Evolutionary conservation across 257 asterid species (phyloP).

Genomic region (Catharanthus roseus): DNA sequence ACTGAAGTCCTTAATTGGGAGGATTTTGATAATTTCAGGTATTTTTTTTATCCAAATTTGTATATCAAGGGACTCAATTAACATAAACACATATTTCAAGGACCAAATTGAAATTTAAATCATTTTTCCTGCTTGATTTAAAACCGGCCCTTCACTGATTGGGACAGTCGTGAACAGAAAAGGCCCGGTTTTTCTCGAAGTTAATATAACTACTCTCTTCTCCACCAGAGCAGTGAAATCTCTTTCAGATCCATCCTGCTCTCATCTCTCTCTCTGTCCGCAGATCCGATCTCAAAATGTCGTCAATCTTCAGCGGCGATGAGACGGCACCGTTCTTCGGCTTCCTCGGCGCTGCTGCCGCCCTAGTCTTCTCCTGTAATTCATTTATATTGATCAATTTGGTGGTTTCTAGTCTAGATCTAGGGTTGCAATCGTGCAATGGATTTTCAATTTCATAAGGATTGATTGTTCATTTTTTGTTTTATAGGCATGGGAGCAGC

Average conservation of each 20-base stretch:
- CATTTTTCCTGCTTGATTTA: neutral
- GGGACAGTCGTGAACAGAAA: neutral
- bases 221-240: neutral
- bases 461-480: neutral
- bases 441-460: neutral
- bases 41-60: too few species aligned
- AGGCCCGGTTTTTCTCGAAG: neutral
- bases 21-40: too few species aligned
- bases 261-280: neutral
- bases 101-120: too few species aligned
- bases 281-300: conserved; percentile 28
- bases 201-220: neutral
- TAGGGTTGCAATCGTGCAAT: neutral
- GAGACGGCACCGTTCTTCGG: conserved; percentile 82
- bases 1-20: too few species aligned
- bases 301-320: conserved; percentile 64
- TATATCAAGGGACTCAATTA: too few species aligned
- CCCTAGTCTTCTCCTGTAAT: conserved; percentile 70
- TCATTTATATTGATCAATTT: neutral
- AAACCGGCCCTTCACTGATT: neutral
- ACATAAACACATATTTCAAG: too few species aligned
- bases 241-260: conserved; percentile 16
- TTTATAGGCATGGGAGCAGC: conserved; percentile 74
- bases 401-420: conserved; percentile 28
- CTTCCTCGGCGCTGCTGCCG: conserved; percentile 77